Conservation (phyloP, 2,329 filamentous ascomycete species). For the Ophioceras dolichostomum region DNA sequence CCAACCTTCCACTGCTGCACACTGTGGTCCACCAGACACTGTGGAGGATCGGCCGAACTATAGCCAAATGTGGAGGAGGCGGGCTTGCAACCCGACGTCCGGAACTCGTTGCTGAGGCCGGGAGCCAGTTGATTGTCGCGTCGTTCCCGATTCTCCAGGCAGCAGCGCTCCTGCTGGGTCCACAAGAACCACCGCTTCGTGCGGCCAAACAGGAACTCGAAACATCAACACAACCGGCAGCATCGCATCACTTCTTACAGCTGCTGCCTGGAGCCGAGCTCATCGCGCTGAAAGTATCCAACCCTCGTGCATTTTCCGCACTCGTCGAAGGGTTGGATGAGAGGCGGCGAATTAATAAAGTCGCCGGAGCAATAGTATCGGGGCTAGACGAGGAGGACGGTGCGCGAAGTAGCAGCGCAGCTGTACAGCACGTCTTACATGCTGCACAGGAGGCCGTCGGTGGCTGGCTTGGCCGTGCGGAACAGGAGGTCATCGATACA, state of each 20-base stretch:
- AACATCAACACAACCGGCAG: neutral
- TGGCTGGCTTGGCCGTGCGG: constrained; percentile 35
- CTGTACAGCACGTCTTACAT: neutral
- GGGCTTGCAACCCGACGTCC: constrained; percentile 42
- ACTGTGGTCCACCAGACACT: neutral
- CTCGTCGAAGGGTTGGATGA: neutral
- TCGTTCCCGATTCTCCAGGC: constrained; percentile 33
- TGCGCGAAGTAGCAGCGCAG: too few relatives aligned
- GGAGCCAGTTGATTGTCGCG: constrained; percentile 44
- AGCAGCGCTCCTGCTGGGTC: constrained; percentile 10
- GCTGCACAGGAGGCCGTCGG: constrained; percentile 13
- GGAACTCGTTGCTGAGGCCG: constrained; percentile 52
- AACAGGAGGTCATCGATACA: constrained; percentile 34
- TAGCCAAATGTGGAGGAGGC: too few relatives aligned
- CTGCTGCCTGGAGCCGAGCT: constrained; percentile 16
- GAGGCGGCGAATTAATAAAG: constrained; percentile 2
- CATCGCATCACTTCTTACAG: neutral
- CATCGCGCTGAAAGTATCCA: too few relatives aligned
- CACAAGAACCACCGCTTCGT: constrained; percentile 2
- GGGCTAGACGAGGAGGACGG: too few relatives aligned
- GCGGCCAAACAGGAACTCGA: too few relatives aligned
- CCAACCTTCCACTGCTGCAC: neutral
- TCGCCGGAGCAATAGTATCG: neutral
- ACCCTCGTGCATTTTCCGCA: neutral
- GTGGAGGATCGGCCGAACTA: too few relatives aligned